Conservation (phyloP, 805 yeast species). For the Millerago galiae region DNA sequence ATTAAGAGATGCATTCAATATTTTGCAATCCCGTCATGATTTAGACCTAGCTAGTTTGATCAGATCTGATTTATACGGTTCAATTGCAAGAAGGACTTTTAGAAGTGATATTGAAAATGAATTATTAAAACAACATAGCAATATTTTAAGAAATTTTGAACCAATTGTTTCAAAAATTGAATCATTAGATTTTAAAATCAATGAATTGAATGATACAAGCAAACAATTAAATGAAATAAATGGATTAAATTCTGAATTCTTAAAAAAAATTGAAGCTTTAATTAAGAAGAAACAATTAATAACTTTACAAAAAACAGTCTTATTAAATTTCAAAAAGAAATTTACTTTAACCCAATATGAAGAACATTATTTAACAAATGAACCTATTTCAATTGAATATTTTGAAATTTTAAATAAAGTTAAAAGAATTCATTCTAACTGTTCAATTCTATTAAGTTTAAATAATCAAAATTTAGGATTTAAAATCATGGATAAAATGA, state of each 20-base stretch:
- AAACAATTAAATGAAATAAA: constrained; percentile 9
- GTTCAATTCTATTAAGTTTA: constrained; percentile 64
- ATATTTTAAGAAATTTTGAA: constrained; percentile 38
- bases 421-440: constrained; percentile 55
- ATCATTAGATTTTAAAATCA: constrained; percentile 18
- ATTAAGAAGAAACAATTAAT: constrained; percentile 16
- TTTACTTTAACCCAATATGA: constrained; percentile 72
- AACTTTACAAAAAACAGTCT: constrained; percentile 42
- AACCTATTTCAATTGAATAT: constrained; percentile 42
- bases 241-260: constrained; percentile 12
- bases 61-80: constrained; percentile 42
- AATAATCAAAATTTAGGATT: constrained; percentile 62
- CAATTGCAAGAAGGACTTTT: constrained; percentile 52
- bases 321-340: constrained; percentile 47
- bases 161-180: constrained; percentile 38
- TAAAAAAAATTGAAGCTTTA: constrained; percentile 15
- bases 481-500: constrained; percentile 55
- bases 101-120: constrained; percentile 57
- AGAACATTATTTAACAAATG: constrained; percentile 46
- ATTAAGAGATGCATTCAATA: constrained; percentile 28
- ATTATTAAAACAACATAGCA: constrained; percentile 47
- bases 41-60: constrained; percentile 16
- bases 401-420: constrained; percentile 56
- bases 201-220: constrained; percentile 16
- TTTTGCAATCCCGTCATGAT: constrained; percentile 29